Evolutionary conservation across 1,284 basidiomycete species (phyloP).

Genomic region (Ganoderma sinense): DNA sequence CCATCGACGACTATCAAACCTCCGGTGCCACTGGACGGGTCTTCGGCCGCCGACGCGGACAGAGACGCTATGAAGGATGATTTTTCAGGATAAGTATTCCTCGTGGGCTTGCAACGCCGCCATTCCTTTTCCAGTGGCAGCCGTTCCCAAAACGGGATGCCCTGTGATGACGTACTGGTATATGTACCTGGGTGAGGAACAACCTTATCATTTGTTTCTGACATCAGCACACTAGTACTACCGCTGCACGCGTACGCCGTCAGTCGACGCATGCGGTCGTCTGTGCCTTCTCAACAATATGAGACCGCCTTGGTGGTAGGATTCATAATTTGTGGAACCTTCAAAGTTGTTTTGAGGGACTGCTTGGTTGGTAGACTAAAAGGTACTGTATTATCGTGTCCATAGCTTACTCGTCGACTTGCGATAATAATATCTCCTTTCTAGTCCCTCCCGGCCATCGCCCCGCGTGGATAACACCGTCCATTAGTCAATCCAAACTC

Average conservation of each 20-base stretch:
- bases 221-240: not conserved
- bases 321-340: not conserved
- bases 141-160: not conserved
- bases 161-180: not conserved
- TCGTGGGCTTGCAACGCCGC: not conserved
- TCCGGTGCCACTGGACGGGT: slow-evolving; percentile 6
- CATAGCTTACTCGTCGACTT: not conserved
- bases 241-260: not conserved
- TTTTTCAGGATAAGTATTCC: not conserved
- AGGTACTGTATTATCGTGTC: not conserved
- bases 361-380: not conserved
- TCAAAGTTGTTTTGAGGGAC: not conserved
- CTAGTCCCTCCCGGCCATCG: not conserved
- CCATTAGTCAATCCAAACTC: not conserved
- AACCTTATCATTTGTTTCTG: not conserved
- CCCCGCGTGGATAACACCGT: not conserved
- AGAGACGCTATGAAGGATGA: not conserved
- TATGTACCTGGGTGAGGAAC: not conserved
- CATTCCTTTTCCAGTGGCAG: not conserved
- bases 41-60: not conserved
- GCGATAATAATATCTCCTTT: too few relatives aligned
- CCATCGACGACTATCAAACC: not conserved
- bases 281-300: too few relatives aligned
- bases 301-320: not conserved
- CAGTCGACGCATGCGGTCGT: not conserved